Evolutionary conservation across 2,329 filamentous ascomycete genomes (phyloP), one percentile per base, ranked within the genome.

Genomic region (Trichoderma atroviride): DNA sequence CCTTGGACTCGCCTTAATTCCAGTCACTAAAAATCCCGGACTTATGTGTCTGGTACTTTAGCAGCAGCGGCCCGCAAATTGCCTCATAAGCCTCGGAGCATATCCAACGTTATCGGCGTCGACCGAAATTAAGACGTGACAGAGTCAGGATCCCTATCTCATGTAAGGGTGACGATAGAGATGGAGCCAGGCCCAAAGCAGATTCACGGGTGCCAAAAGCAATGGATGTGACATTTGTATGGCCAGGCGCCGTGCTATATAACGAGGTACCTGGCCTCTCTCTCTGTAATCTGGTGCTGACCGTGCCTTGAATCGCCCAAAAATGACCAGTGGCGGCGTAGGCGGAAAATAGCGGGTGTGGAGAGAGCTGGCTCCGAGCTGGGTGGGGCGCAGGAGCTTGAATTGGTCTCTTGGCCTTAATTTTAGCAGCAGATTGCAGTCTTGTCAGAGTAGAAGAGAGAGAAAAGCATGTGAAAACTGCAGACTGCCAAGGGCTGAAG

Each of bases 401-500:
- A 58, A 33, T 29, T 52, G 40, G 43, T n/a, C 62, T 31, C 29
- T 31, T 55, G 31, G 50, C 22, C 35, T 67, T 13, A 65, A 58
- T n/a, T 22, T 50, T 59, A 43, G 22, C 57, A 59, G 19, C n/a
- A 43, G 57, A 22, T 58, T 55, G 22, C 27, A 60, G n/a, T 10
- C 40, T 43, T 13, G 31, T 6, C n/a, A 16, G 27, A 33, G 6
- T 1, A 5, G 10, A 4, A 33, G 4, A 9, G 3, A 4, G 47
- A 50, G 27, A 68, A 70, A 70, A 69, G 65, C 69, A 70, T 70
- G 69, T 70, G 69, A 70, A 69, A 64, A 67, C 52, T 69, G 69
- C 31, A 61, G 43, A 22, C 29, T 62, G 43, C 19, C 40, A 61
- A 33, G 29, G 27, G 31, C 11, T 24, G 16, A 53, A 29, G 5